phyloP scores from a whole-genome alignment of 805 yeast genomes.

The Wickerhamomyces kurtzmanii region DNA sequence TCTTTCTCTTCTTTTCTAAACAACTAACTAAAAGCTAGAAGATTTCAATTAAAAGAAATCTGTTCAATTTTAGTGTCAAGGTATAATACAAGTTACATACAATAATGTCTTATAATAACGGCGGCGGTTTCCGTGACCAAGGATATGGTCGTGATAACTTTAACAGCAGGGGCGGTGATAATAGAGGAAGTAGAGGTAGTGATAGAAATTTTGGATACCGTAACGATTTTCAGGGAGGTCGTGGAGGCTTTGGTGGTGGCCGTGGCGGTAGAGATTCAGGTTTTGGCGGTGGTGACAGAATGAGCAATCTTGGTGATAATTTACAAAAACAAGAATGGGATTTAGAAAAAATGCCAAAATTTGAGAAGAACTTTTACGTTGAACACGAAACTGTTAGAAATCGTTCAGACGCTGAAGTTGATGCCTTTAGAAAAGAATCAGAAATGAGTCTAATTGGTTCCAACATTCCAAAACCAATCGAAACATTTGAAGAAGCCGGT shows the following conservation, averaged over 20 bases:
- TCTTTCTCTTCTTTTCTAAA: too few relatives aligned
- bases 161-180: slow-evolving; percentile 17
- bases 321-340: slow-evolving; percentile 79
- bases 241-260: slow-evolving; percentile 26
- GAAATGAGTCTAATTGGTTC: slow-evolving; percentile 81
- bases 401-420: slow-evolving; percentile 68
- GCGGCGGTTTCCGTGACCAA: slow-evolving; percentile 17
- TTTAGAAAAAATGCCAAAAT: slow-evolving; percentile 64
- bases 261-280: slow-evolving; percentile 23
- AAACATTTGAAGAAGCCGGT: slow-evolving; percentile 92
- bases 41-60: too few relatives aligned
- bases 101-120: slow-evolving; percentile 10
- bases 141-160: slow-evolving; percentile 24
- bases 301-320: slow-evolving; percentile 35
- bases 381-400: slow-evolving; percentile 74
- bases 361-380: slow-evolving; percentile 89
- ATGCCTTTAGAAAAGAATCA: slow-evolving; percentile 65
- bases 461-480: slow-evolving; percentile 91
- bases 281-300: slow-evolving; percentile 32
- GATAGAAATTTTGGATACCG: slow-evolving; percentile 23
- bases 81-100: neutral
- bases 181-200: slow-evolving; percentile 27
- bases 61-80: too few relatives aligned
- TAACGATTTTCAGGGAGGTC: slow-evolving; percentile 28
- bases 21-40: too few relatives aligned